Evolutionary conservation across 768 basidiomycete species (phyloP).

Genomic region (Collybia sp.): DNA sequence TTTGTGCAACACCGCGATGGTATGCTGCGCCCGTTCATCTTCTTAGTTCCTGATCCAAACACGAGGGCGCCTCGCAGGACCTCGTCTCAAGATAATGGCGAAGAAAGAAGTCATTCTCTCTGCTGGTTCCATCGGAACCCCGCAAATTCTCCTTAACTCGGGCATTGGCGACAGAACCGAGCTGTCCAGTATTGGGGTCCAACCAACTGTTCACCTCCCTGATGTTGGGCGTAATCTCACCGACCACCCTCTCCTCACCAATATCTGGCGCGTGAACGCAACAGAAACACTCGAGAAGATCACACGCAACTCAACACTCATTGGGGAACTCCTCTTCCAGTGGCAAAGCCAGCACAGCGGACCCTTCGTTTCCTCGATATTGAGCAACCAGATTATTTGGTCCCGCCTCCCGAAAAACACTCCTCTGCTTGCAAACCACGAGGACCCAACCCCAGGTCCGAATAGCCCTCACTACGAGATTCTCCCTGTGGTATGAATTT

Average conservation of each 20-base stretch:
- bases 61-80: too few relatives aligned
- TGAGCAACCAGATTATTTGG: constrained; percentile 8
- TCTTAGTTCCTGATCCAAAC: too few relatives aligned
- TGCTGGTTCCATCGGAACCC: constrained; percentile 24
- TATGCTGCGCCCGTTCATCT: too few relatives aligned
- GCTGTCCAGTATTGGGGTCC: constrained; percentile 12
- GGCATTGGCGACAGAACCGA: constrained; percentile 20
- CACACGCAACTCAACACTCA: constrained; percentile 13
- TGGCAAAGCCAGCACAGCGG: constrained; percentile 20
- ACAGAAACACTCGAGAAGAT: constrained; percentile 13
- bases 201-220: constrained; percentile 14
- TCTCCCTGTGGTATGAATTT: background rate
- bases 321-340: constrained; percentile 5
- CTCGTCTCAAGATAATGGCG: constrained; percentile 7
- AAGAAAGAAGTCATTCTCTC: constrained; percentile 26
- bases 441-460: constrained; percentile 19
- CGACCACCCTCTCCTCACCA: constrained; percentile 17
- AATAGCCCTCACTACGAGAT: constrained; percentile 18
- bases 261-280: constrained; percentile 16
- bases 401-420: constrained; percentile 10
- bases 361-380: constrained; percentile 12
- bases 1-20: background rate
- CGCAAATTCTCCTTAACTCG: constrained; percentile 21
- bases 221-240: constrained; percentile 20
- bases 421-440: constrained; percentile 6